Conservation (phyloP, 2,329 filamentous ascomycete genomes). For the Chrysosporium keratinophilum region DNA sequence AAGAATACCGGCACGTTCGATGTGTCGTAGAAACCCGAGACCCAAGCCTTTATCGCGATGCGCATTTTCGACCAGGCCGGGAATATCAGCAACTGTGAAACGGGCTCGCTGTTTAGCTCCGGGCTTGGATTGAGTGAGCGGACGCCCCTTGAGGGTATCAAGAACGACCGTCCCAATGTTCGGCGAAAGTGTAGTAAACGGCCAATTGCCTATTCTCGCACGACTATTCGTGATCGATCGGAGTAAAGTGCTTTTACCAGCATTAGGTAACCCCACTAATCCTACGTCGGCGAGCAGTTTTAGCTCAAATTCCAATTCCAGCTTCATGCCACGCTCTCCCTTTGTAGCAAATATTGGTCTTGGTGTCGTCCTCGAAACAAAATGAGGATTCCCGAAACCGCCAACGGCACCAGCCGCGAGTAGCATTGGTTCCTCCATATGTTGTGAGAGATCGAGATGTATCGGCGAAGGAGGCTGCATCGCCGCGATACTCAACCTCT, state of each 20-base stretch:
- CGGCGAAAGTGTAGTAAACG: slow-evolving; percentile 88
- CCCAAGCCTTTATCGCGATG: slow-evolving; percentile 87
- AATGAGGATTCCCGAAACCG: slow-evolving; percentile 88
- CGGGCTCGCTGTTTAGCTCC: slow-evolving; percentile 54
- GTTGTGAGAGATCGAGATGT: slow-evolving; percentile 59
- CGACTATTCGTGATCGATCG: slow-evolving; percentile 79
- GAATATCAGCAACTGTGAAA: slow-evolving; percentile 93
- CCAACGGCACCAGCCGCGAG: slow-evolving; percentile 81
- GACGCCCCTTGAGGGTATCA: slow-evolving; percentile 72
- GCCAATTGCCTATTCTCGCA: slow-evolving; percentile 85
- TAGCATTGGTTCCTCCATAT: slow-evolving; percentile 73
- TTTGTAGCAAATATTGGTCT: slow-evolving; percentile 81
- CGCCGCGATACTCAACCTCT: slow-evolving; percentile 48
- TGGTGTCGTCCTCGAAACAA: slow-evolving; percentile 62
- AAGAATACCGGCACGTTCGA: slow-evolving; percentile 84
- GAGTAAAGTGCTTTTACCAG: slow-evolving; percentile 86
- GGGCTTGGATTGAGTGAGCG: slow-evolving; percentile 41
- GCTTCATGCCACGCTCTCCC: slow-evolving; percentile 65
- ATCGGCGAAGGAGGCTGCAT: slow-evolving; percentile 65
- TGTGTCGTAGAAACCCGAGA: slow-evolving; percentile 82
- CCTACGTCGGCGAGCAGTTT: slow-evolving; percentile 94
- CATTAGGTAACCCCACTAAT: slow-evolving; percentile 87
- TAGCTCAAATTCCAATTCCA: slow-evolving; percentile 78
- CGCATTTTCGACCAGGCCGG: slow-evolving; percentile 82
- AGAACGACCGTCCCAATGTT: slow-evolving; percentile 94